Percentiles rank a stretch among this genome's conserved stretches.
Evolutionary conservation across 176 grass and related monocot genomes (phyloP).

Genomic region (Triticum aestivum): IWGSC_CS_RefSeq_v2.1 NC_057809.1:2945673-2946172

Average conservation of each 20-base stretch:
- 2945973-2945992: background rate
- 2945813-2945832: background rate
- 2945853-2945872: conserved; percentile 98
- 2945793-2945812: conserved; percentile 3
- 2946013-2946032: background rate
- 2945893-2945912: conserved; percentile 91
- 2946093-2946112: too few relatives aligned
- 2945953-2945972: background rate
- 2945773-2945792: background rate
- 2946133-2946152: too few relatives aligned
- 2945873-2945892: conserved; percentile 90
- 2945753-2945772: background rate
- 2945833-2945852: conserved; percentile 40
- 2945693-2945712: conserved; percentile 76
- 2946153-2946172: background rate
- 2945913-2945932: conserved; percentile 71
- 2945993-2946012: background rate
- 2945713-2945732: conserved; percentile 39
- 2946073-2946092: too few relatives aligned
- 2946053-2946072: too few relatives aligned
- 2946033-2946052: background rate
- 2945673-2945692: conserved; percentile 65
- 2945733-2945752: background rate
- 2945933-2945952: background rate
- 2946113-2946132: too few relatives aligned